Conservation (phyloP, 352 stramenopile species). For the Phytophthora chlamydospora region DNA sequence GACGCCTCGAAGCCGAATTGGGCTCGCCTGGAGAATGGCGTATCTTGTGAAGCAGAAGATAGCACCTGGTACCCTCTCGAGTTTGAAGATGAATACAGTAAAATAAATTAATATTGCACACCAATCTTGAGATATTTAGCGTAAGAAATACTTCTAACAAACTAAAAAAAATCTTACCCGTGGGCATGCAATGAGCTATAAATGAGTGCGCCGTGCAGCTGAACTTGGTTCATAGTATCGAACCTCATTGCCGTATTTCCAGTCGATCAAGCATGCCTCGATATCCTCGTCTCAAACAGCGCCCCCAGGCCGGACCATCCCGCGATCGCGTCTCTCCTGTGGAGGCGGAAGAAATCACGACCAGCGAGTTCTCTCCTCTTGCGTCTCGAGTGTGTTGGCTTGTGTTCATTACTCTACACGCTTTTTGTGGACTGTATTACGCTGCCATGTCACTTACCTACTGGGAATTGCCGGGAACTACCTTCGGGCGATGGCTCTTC, state of each 20-base stretch:
- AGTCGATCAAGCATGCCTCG: neutral
- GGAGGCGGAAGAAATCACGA: neutral
- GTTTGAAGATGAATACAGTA: slow-evolving; percentile 23
- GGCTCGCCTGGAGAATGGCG: slow-evolving; percentile 2
- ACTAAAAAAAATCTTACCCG: too few relatives aligned
- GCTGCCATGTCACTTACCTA: slow-evolving; percentile 10
- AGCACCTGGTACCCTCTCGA: slow-evolving; percentile 16
- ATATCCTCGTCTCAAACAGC: neutral
- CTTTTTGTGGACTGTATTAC: slow-evolving; percentile 11
- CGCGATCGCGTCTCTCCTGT: neutral
- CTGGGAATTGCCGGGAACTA: slow-evolving; percentile 11
- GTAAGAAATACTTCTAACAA: too few relatives aligned
- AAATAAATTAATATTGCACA: neutral
- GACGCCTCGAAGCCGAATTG: slow-evolving; percentile 9
- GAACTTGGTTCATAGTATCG: neutral
- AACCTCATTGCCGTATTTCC: neutral
- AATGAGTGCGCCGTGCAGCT: neutral
- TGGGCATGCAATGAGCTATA: neutral
- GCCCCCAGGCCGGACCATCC: neutral
- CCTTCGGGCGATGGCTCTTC: slow-evolving; percentile 9
- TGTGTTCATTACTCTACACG: slow-evolving; percentile 13
- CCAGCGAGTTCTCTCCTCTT: slow-evolving; percentile 4
- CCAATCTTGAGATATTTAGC: too few relatives aligned
- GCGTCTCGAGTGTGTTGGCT: slow-evolving; percentile 1
- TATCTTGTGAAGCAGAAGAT: neutral